Evolutionary conservation across 768 basidiomycete genomes (phyloP).

Genomic region (Amanita fuliginea): DNA sequence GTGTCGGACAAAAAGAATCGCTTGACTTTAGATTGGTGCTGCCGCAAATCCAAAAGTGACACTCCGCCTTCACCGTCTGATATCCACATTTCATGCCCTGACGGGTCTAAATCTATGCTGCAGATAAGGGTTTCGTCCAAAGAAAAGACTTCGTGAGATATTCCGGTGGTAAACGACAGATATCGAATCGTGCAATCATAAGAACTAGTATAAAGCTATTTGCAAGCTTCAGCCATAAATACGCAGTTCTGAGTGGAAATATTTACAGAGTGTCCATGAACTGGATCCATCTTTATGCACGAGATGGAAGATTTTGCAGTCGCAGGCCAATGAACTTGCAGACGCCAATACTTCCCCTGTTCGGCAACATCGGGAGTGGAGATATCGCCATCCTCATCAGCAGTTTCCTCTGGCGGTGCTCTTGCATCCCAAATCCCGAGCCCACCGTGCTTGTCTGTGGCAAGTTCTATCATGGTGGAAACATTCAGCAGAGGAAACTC

Average conservation of each 20-base stretch:
- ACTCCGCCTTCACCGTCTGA: conserved; percentile 63
- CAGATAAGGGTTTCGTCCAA: conserved; percentile 52
- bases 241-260: not conserved
- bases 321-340: conserved; percentile 80
- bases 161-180: conserved; percentile 61
- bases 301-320: conserved; percentile 74
- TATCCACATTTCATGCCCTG: conserved; percentile 77
- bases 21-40: conserved; percentile 40
- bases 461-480: not conserved
- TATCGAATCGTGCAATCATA: conserved; percentile 74
- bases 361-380: conserved; percentile 29
- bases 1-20: conserved; percentile 57
- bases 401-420: conserved; percentile 52
- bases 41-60: conserved; percentile 68
- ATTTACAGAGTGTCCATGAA: conserved; percentile 58
- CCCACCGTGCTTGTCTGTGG: conserved; percentile 69
- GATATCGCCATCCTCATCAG: conserved; percentile 53
- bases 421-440: conserved; percentile 83
- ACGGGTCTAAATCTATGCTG: conserved; percentile 58
- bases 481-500: conserved; percentile 3
- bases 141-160: conserved; percentile 60
- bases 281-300: conserved; percentile 65
- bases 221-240: not conserved
- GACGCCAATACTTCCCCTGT: conserved; percentile 68
- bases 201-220: conserved; percentile 67